phyloP scores from a whole-genome alignment of 257 asterid genomes.

The Solanum sejunctum region DNA sequence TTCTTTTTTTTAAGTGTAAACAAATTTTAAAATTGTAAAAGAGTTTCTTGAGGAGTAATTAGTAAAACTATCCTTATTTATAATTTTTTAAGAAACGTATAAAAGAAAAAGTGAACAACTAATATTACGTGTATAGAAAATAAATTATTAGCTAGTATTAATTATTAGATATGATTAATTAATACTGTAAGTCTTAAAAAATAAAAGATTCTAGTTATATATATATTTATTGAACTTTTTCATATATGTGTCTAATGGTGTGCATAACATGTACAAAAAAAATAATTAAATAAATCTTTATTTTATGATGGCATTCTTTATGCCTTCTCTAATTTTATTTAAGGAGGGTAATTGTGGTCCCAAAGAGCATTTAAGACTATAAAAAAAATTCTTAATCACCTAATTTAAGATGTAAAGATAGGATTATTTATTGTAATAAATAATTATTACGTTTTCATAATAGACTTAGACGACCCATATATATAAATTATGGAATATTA shows the following conservation, averaged over 20 bases:
- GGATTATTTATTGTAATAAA: background rate
- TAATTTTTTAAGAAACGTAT: too few species aligned
- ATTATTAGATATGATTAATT: background rate
- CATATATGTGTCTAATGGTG: background rate
- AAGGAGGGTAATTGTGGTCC: background rate
- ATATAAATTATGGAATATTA: background rate
- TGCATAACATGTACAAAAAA: background rate
- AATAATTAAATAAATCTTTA: background rate
- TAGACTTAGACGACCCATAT: background rate
- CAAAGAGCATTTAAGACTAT: background rate
- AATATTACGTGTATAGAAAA: background rate
- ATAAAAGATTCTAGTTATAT: background rate
- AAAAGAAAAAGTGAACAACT: background rate
- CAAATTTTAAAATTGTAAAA: background rate
- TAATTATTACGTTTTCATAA: background rate
- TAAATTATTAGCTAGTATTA: background rate
- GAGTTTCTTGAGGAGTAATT: background rate
- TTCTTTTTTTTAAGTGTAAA: background rate
- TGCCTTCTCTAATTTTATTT: conserved; percentile 1
- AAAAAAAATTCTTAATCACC: background rate
- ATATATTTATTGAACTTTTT: background rate
- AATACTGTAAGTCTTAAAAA: background rate
- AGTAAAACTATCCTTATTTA: background rate
- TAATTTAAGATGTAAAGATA: background rate
- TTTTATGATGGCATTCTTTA: background rate